phyloP scores from a whole-genome alignment of 1,284 basidiomycete genomes.

The Papiliotrema fonsecae region DNA sequence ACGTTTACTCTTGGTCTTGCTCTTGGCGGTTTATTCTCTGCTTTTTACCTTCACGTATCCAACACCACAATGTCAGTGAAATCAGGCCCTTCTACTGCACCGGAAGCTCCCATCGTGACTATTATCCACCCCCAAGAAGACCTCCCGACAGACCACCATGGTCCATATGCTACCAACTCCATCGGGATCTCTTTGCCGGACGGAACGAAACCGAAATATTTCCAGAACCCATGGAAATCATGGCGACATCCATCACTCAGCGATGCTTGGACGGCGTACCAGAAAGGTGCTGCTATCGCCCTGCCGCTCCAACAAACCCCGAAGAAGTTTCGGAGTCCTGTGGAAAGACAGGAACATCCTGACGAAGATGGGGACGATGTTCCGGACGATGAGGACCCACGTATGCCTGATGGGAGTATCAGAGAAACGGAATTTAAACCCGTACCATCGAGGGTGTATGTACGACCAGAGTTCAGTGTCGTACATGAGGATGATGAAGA shows the following conservation, averaged over 20 bases:
- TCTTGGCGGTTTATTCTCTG: too few species aligned
- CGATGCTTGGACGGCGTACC: conserved; percentile 40
- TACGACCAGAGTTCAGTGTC: conserved; percentile 28
- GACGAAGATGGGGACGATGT: conserved; percentile 4
- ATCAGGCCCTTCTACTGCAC: neutral
- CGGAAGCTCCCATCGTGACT: conserved; percentile 1
- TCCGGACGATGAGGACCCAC: conserved; percentile 5
- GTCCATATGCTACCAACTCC: conserved; percentile 9
- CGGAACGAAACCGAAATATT: conserved; percentile 26
- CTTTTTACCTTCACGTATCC: too few species aligned
- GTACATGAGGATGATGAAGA: conserved; percentile 33
- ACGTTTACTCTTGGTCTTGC: too few species aligned
- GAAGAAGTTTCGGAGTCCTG: conserved; percentile 7
- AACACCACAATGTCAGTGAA: neutral
- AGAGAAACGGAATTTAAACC: conserved; percentile 4
- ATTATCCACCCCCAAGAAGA: neutral
- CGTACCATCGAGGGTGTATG: conserved; percentile 20
- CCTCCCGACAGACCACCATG: conserved; percentile 11
- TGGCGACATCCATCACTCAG: conserved; percentile 33
- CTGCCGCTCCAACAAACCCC: conserved; percentile 12
- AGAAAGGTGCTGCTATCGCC: conserved; percentile 42
- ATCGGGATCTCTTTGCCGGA: neutral
- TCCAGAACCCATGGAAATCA: conserved; percentile 47
- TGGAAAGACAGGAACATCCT: conserved; percentile 10
- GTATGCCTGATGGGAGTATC: conserved; percentile 6